Conservation (phyloP, 306 rosid species). For the Trifolium subterraneum region DNA sequence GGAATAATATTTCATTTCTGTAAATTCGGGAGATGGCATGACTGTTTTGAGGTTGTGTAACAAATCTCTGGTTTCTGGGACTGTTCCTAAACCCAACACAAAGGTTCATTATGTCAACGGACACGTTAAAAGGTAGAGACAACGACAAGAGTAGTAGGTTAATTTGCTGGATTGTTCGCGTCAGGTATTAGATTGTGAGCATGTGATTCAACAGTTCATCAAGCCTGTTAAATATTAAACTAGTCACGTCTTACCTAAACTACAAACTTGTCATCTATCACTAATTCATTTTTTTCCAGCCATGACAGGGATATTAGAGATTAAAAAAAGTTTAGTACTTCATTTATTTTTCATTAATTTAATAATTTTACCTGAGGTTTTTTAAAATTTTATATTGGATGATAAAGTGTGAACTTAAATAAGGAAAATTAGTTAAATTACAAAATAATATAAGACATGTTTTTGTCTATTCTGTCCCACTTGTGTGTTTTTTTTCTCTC, state of each 20-base stretch:
- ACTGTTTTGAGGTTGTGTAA: conserved; percentile 22
- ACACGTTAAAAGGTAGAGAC: conserved; percentile 24
- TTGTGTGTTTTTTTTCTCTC: no score
- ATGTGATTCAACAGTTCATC: conserved; percentile 38
- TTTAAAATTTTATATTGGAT: background rate
- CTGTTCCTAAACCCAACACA: background rate
- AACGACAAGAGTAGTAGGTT: conserved; percentile 60
- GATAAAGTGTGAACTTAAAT: no score
- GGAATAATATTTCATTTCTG: background rate
- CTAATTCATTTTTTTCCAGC: background rate
- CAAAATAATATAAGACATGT: background rate
- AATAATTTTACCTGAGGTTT: background rate
- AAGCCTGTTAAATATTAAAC: conserved; percentile 11
- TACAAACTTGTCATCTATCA: conserved; percentile 35
- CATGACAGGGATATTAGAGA: conserved; percentile 24
- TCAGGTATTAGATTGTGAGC: conserved; percentile 35
- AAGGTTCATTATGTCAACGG: conserved; percentile 39
- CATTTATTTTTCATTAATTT: background rate
- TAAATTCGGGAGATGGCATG: background rate
- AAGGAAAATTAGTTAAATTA: background rate
- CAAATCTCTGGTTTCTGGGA: conserved; percentile 16
- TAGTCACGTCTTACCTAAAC: conserved; percentile 53
- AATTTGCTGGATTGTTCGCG: conserved; percentile 28
- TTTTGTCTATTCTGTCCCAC: no score
- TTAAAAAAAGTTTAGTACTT: background rate